Conservation (phyloP, 345 rosid species). For the Eucalyptus erythrocorys region DNA sequence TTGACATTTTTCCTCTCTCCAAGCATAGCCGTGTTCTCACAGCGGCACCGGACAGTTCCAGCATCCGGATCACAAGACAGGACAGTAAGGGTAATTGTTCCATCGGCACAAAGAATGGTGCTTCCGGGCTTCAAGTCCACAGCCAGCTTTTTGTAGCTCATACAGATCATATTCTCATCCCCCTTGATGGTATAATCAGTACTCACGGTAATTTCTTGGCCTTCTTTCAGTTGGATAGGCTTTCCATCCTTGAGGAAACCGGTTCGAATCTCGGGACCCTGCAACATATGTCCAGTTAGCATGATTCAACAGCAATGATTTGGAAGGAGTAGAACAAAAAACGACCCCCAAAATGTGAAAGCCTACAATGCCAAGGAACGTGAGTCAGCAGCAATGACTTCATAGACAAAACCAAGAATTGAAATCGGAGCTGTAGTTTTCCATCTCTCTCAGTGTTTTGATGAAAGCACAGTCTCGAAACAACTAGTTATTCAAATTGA, state of each 20-base stretch:
- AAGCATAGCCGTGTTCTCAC: slow-evolving; percentile 6
- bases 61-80: slow-evolving; percentile 2
- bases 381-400: background rate
- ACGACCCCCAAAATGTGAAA: background rate
- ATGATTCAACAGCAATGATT: background rate
- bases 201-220: slow-evolving; percentile 3
- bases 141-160: slow-evolving; percentile 9
- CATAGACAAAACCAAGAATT: background rate
- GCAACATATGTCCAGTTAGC: background rate
- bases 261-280: slow-evolving; percentile 10
- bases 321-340: slow-evolving; percentile 31
- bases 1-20: slow-evolving; percentile 8
- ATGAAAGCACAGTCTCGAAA: background rate
- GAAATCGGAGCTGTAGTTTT: background rate
- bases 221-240: slow-evolving; percentile 6
- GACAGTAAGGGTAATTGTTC: slow-evolving; percentile 3
- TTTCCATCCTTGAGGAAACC: slow-evolving; percentile 12
- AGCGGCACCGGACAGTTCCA: slow-evolving; percentile 9
- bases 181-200: slow-evolving; percentile 7
- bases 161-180: background rate
- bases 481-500: background rate
- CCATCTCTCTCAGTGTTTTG: background rate
- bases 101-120: slow-evolving; percentile 5
- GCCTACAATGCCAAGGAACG: background rate
- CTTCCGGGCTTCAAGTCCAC: slow-evolving; percentile 3